These are phyloP conservation scores for Pythium phragmiticola DNA, from an alignment of 352 stramenopile genomes.

Conservation along the genomic window DNA sequence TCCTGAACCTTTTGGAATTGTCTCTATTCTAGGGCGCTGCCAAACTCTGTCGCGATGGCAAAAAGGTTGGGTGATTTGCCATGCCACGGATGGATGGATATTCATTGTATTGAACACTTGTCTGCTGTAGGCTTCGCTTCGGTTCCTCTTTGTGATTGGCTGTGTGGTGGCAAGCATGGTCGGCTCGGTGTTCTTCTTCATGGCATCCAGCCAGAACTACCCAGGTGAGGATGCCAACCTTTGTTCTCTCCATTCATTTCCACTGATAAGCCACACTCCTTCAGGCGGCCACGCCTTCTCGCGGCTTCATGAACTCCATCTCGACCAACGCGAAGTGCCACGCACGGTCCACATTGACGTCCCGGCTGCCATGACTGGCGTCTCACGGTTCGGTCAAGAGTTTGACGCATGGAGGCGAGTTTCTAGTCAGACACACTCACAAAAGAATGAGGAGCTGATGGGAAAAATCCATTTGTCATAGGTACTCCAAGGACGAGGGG, in stretches of 20 bases:
- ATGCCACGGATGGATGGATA: background rate
- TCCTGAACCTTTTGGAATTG: no score
- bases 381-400: conserved; percentile 88
- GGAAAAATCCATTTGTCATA: conserved; percentile 19
- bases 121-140: conserved; percentile 40
- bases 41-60: conserved; percentile 62
- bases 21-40: conserved; percentile 41
- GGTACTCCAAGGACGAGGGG: conserved; percentile 79
- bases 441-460: background rate
- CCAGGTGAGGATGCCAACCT: conserved; percentile 58
- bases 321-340: conserved; percentile 30
- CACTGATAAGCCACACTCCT: background rate
- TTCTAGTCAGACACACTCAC: background rate
- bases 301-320: conserved; percentile 51
- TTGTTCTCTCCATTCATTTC: background rate
- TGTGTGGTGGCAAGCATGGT: conserved; percentile 49
- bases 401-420: conserved; percentile 68
- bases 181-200: conserved; percentile 56
- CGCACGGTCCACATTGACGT: conserved; percentile 91
- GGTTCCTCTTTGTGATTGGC: conserved; percentile 47
- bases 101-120: background rate
- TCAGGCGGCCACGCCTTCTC: conserved; percentile 68
- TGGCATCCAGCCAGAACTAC: conserved; percentile 91
- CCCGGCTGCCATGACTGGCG: conserved; percentile 92
- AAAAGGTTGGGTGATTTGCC: conserved; percentile 40